Evolutionary conservation across 176 grass and related monocot species (phyloP).

Genomic region (Leersia perrieri): DNA sequence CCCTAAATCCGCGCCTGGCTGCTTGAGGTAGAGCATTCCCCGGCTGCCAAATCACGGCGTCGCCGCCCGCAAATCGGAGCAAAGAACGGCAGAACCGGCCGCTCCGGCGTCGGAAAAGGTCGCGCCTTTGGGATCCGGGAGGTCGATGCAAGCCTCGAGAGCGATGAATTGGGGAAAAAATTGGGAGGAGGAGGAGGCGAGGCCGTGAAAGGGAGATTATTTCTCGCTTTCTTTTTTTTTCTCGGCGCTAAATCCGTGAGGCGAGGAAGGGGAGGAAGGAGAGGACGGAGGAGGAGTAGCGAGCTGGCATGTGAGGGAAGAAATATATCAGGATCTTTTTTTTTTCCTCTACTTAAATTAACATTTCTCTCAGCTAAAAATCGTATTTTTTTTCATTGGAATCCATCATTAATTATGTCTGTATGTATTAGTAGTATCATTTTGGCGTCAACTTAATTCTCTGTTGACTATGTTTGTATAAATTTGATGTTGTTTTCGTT

Average conservation of each 20-base stretch:
- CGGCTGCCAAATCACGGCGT: constrained; percentile 22
- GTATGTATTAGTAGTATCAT: too few relatives aligned
- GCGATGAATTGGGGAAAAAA: constrained; percentile 26
- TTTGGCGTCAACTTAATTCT: too few relatives aligned
- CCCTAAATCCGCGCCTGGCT: constrained; percentile 44
- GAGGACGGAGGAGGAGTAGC: background rate
- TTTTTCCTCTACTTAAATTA: background rate
- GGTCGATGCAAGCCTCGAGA: background rate
- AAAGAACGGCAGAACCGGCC: background rate
- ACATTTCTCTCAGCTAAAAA: background rate
- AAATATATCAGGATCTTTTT: constrained; percentile 25
- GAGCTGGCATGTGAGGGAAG: constrained; percentile 25
- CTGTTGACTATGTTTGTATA: background rate
- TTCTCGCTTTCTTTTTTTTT: constrained; percentile 27
- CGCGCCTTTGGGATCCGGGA: background rate
- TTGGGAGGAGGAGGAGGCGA: background rate
- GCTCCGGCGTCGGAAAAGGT: background rate
- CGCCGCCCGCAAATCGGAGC: constrained; percentile 16
- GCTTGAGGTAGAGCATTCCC: constrained; percentile 72
- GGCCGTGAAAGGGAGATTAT: constrained; percentile 39
- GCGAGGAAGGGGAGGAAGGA: background rate
- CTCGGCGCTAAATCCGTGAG: constrained; percentile 41
- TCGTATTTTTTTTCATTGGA: background rate
- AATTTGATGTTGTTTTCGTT: background rate
- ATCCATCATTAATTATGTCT: background rate